Evolutionary conservation across 768 basidiomycete genomes (phyloP), one percentile per base, ranked within the genome.

Genomic region (Podaxis sp.): DNA sequence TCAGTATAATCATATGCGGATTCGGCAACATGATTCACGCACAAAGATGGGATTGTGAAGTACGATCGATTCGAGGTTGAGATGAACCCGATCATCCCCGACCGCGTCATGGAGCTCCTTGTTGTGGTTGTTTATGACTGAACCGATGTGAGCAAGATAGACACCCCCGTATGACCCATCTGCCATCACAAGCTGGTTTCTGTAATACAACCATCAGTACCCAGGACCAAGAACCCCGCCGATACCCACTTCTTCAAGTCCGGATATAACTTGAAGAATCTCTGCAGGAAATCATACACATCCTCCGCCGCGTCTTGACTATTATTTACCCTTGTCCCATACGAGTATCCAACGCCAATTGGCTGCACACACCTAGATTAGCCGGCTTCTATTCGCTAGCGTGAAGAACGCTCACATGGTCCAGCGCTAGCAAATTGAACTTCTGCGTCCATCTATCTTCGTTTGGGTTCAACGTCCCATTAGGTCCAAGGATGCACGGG

Each of bases 251-350:
- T 63, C 25, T 53, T 37, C 59, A 72, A 57, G 1, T 68, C 47
- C 6, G 72, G 72, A 59, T 65, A 72, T 4, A 75, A 55, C 9
- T 46, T 60, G 66, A 67, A 74, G 63, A 76, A 75, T 57, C 73
- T 75, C 57, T 76, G 73, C 22, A 76, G 47, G 56, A 76, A 77
- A 64, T 75, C 75, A 58, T 76, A 76, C 12, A 70, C 71, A 62
- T 76, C 75, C 24, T 65, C 46, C 1, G 75, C 76, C 2, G 73
- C 74, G 43, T 50, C 64, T 0, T 69, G 69, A 51, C 73, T 75
- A 47, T 71, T 74, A 65, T 74, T 74, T 11, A 76, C 73, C n/a
- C 22, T 52, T 4, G 66, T 65, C 0, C 76, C 76, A 62, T 74
- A 76, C 2, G 76, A 77, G 36, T 71, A 73, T 2, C 76, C 75